Percentiles rank a stretch among this genome's conserved stretches.
Evolutionary conservation across 495 filamentous ascomycete genomes (phyloP).

Genomic region (Aspergillus sclerotiicarbonarius): DNA sequence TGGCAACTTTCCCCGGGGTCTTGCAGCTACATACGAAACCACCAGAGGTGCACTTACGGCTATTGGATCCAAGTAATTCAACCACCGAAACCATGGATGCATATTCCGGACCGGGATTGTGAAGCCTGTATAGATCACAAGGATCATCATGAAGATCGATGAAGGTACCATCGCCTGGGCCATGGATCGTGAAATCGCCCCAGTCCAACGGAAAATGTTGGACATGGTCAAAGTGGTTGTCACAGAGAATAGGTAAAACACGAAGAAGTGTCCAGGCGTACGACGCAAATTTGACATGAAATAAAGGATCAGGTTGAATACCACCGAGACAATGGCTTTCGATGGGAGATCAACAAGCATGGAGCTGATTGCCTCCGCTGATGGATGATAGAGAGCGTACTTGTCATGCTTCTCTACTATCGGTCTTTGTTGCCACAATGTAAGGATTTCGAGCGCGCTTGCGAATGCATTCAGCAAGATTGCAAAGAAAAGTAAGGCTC

Average conservation of each 20-base stretch:
- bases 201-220: conserved; percentile 80
- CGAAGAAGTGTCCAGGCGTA: conserved; percentile 77
- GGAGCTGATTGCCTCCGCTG: conserved; percentile 79
- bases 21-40: not conserved
- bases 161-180: conserved; percentile 83
- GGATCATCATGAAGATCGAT: conserved; percentile 74
- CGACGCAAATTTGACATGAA: conserved; percentile 82
- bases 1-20: not conserved
- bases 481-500: conserved; percentile 85
- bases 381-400: conserved; percentile 92
- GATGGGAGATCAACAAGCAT: conserved; percentile 79
- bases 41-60: conserved; percentile 31
- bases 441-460: conserved; percentile 72
- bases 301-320: conserved; percentile 74
- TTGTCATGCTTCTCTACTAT: conserved; percentile 90
- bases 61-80: conserved; percentile 83
- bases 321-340: conserved; percentile 51
- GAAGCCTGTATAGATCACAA: conserved; percentile 90
- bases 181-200: conserved; percentile 72
- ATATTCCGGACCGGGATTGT: conserved; percentile 71
- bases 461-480: conserved; percentile 83
- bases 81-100: conserved; percentile 82
- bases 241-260: conserved; percentile 72
- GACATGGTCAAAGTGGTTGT: conserved; percentile 68
- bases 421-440: conserved; percentile 78